Evolutionary conservation across 2,329 filamentous ascomycete species (phyloP).

Genomic region (Aspergillus sclerotialis): DNA sequence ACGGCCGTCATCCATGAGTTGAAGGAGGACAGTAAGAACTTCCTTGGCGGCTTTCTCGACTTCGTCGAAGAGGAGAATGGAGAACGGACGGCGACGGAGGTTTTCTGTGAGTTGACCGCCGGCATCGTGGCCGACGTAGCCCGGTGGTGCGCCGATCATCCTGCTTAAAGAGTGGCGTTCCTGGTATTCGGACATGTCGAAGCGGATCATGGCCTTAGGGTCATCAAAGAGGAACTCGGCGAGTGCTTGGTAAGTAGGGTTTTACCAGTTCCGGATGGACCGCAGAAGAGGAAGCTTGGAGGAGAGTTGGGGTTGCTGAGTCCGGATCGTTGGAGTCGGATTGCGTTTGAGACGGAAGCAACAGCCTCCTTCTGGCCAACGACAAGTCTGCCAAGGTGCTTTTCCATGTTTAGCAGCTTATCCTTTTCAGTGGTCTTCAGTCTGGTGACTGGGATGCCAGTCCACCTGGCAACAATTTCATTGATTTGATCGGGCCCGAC

Average conservation of each 20-base stretch:
- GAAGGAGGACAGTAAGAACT: slow-evolving; percentile 90
- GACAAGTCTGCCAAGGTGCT: slow-evolving; percentile 71
- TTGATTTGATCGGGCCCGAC: slow-evolving; percentile 98
- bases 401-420: slow-evolving; percentile 97
- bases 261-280: slow-evolving; percentile 96
- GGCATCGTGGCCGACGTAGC: slow-evolving; percentile 93
- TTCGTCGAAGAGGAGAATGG: slow-evolving; percentile 94
- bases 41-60: slow-evolving; percentile 99
- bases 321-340: slow-evolving; percentile 88
- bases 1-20: slow-evolving; percentile 98
- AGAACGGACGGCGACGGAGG: slow-evolving; percentile 90
- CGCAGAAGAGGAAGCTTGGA: slow-evolving; percentile 97
- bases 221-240: slow-evolving; percentile 99
- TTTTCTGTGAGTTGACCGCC: slow-evolving; percentile 94
- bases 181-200: slow-evolving; percentile 99
- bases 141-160: slow-evolving; percentile 96
- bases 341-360: slow-evolving; percentile 86
- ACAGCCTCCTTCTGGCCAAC: slow-evolving; percentile 94
- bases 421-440: slow-evolving; percentile 95
- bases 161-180: slow-evolving; percentile 90
- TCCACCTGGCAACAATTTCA: slow-evolving; percentile 94
- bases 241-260: slow-evolving; percentile 88
- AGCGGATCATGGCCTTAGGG: slow-evolving; percentile 92
- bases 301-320: slow-evolving; percentile 94
- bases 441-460: slow-evolving; percentile 93